Evolutionary conservation across 495 filamentous ascomycete species (phyloP).

Genomic region (Penicillium fimorum): DNA sequence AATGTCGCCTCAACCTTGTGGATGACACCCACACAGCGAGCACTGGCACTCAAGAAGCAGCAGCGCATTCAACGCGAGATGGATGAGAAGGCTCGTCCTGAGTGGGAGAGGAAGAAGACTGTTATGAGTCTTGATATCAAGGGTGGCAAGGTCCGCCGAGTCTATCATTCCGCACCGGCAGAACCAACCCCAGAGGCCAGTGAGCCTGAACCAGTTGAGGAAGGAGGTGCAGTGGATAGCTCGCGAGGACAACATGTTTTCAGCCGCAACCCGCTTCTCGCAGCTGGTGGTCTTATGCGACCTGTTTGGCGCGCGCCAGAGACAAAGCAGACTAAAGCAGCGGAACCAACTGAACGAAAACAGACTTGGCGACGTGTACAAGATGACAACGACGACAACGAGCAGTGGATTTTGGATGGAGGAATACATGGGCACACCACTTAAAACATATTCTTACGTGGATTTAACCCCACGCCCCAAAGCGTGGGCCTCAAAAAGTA

Average conservation of each 20-base stretch:
- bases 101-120: conserved; percentile 88
- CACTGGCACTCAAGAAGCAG: conserved; percentile 83
- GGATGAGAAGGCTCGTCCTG: conserved; percentile 86
- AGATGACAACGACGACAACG: conserved; percentile 87
- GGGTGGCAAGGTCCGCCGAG: conserved; percentile 69
- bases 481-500: not conserved
- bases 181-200: conserved; percentile 25
- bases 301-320: conserved; percentile 68
- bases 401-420: conserved; percentile 87
- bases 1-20: conserved; percentile 71
- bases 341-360: conserved; percentile 42
- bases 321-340: conserved; percentile 40
- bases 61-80: conserved; percentile 83
- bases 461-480: not conserved
- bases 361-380: conserved; percentile 85
- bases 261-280: conserved; percentile 78
- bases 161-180: conserved; percentile 57
- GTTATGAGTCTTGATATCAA: conserved; percentile 84
- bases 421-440: conserved; percentile 59
- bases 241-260: conserved; percentile 59
- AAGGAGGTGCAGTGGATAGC: conserved; percentile 30
- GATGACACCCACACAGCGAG: conserved; percentile 84
- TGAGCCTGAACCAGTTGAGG: conserved; percentile 39
- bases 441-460: conserved; percentile 1
- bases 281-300: conserved; percentile 66